These are phyloP conservation scores for Aureobasidium sp. DNA, from an alignment of 2,329 filamentous ascomycete species.

Conservation along the genomic window DNA sequence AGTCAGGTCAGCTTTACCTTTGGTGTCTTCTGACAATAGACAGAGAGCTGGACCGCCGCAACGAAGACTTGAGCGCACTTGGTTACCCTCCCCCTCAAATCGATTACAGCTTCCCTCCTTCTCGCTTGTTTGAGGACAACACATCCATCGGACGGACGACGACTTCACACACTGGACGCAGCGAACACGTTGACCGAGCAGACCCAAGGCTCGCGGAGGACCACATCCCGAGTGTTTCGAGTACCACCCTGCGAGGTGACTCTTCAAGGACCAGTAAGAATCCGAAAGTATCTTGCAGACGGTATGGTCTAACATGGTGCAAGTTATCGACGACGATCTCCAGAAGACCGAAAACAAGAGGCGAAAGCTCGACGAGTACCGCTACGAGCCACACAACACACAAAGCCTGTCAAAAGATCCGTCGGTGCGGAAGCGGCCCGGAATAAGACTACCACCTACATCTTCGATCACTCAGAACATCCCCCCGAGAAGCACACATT, in stretches of 20 bases:
- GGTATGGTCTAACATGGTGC: neutral
- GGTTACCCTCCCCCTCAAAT: neutral
- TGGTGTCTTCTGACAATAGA: conserved; percentile 10
- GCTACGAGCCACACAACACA: neutral
- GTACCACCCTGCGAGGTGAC: neutral
- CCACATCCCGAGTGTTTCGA: neutral
- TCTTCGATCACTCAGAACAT: neutral
- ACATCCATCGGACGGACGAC: neutral
- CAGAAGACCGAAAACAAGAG: neutral
- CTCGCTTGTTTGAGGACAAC: neutral
- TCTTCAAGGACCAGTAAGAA: conserved; percentile 1
- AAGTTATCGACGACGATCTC: neutral
- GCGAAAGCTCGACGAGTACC: neutral
- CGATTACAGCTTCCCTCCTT: neutral
- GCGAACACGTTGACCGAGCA: neutral
- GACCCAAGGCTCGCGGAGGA: neutral
- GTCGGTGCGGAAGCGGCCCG: neutral
- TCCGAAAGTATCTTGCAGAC: neutral
- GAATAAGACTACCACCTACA: neutral
- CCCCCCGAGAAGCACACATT: neutral
- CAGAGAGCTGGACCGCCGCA: neutral
- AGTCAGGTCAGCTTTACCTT: conserved; percentile 3
- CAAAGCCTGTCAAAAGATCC: neutral
- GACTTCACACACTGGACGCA: neutral
- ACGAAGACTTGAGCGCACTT: neutral